These are phyloP conservation scores for Gossypium anomalum DNA, from an alignment of 345 rosid species.

Conservation along the genomic window DNA sequence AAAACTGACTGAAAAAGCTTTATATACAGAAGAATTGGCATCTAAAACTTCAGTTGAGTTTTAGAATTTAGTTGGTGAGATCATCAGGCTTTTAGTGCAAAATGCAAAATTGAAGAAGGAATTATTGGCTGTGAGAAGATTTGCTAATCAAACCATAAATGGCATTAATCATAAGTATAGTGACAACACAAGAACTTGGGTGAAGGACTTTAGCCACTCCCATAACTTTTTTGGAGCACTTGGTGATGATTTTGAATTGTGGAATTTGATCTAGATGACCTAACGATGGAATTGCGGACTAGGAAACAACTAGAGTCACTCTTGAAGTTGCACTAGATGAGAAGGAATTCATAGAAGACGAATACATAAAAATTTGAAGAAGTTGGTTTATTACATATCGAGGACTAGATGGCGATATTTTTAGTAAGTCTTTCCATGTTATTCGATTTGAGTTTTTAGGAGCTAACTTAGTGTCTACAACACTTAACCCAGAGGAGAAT, in stretches of 20 bases:
- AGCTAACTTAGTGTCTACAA: no score
- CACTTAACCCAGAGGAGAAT: no score
- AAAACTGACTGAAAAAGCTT: conserved; percentile 29
- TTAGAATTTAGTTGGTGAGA: not conserved
- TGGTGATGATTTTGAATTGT: conserved; percentile 62
- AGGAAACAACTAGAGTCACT: conserved; percentile 77
- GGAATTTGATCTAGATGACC: conserved; percentile 73
- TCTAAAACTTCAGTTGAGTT: conserved; percentile 97
- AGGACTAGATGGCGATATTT: not conserved
- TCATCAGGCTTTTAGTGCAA: no score
- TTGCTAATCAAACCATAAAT: no score
- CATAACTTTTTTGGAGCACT: conserved; percentile 42
- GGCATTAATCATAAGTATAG: no score
- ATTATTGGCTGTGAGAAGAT: no score
- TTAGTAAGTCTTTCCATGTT: no score
- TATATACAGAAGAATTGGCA: conserved; percentile 88
- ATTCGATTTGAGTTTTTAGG: no score
- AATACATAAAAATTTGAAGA: conserved; percentile 73
- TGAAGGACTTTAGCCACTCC: conserved; percentile 68
- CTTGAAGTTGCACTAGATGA: conserved; percentile 83
- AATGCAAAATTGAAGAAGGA: no score
- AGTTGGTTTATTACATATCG: not conserved
- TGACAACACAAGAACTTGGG: conserved; percentile 33
- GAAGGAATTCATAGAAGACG: conserved; percentile 77
- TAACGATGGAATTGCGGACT: conserved; percentile 76